These are phyloP conservation scores for Phytopythium ostracodes DNA, from an alignment of 352 stramenopile species.

Conservation along the genomic window DNA sequence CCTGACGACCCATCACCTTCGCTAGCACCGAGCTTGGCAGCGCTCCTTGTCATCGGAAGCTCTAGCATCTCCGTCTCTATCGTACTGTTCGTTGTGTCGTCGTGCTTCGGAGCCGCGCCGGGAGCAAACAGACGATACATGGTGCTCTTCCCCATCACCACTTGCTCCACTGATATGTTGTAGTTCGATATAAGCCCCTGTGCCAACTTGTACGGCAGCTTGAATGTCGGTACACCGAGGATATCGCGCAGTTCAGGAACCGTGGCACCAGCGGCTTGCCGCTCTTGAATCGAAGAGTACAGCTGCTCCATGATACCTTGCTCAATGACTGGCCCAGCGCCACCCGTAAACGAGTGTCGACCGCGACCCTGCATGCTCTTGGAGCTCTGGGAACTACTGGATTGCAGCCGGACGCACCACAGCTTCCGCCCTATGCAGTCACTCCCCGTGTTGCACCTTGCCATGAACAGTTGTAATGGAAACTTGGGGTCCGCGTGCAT, in stretches of 20 bases:
- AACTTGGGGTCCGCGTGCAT: conserved; percentile 52
- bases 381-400: not conserved
- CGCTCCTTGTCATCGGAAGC: not conserved
- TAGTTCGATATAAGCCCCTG: conserved; percentile 81
- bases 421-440: conserved; percentile 68
- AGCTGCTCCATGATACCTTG: conserved; percentile 82
- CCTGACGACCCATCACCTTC: not conserved
- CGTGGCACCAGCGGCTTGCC: conserved; percentile 45
- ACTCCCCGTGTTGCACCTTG: conserved; percentile 57
- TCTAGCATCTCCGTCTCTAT: no score
- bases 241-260: conserved; percentile 79
- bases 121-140: conserved; percentile 85
- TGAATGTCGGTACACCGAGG: conserved; percentile 78
- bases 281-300: conserved; percentile 51
- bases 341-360: not conserved
- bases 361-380: conserved; percentile 1
- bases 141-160: conserved; percentile 73
- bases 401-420: conserved; percentile 67
- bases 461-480: conserved; percentile 78
- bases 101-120: conserved; percentile 4
- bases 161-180: conserved; percentile 69
- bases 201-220: conserved; percentile 75
- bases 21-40: not conserved
- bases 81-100: not conserved
- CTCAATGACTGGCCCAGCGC: conserved; percentile 50